Evolutionary conservation across 345 rosid species (phyloP).

Genomic region (Melaleuca alternifolia): DNA sequence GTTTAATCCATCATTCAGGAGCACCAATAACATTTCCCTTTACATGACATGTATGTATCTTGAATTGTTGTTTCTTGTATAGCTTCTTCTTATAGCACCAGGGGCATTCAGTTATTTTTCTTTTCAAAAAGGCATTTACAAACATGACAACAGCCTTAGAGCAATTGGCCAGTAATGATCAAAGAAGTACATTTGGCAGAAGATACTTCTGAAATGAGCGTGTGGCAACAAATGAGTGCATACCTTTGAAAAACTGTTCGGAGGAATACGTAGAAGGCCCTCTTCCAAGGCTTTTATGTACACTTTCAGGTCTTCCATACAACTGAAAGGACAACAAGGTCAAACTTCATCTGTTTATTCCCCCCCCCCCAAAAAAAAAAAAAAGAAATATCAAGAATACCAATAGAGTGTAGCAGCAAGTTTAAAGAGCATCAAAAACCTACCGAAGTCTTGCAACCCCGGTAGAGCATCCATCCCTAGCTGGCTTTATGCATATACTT

Average conservation of each 20-base stretch:
- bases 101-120: neutral
- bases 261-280: conserved; percentile 62
- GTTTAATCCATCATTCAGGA: neutral
- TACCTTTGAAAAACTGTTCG: conserved; percentile 85
- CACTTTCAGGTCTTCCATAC: conserved; percentile 54
- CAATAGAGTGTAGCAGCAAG: neutral
- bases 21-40: neutral
- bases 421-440: neutral
- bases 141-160: neutral
- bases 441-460: conserved; percentile 97
- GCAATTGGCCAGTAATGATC: neutral
- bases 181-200: neutral
- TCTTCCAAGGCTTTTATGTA: conserved; percentile 69
- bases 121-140: neutral
- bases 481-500: conserved; percentile 85
- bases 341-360: neutral
- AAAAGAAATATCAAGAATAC: neutral
- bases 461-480: conserved; percentile 95
- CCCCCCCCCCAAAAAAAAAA: too few species aligned
- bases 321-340: conserved; percentile 30
- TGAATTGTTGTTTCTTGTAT: neutral
- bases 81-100: neutral
- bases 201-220: neutral
- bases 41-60: neutral
- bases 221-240: neutral